A percentile compares a stretch with the other conserved stretches of the same genome.
Conservation (phyloP, 345 rosid species). For the Draba incana region DNA sequence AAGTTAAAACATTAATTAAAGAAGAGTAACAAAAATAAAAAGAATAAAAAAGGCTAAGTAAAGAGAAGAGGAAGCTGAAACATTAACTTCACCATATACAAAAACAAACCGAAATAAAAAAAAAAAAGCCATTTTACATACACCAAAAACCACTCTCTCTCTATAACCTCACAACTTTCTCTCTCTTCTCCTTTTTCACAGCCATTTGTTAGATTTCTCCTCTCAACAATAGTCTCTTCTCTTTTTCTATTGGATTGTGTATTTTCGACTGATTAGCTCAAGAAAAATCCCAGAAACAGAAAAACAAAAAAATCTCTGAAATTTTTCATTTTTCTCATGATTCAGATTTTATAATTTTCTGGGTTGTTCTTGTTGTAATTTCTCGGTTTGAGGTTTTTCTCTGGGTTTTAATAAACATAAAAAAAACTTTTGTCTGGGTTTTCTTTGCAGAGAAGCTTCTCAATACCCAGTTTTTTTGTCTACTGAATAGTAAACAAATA, state of each 20-base stretch:
- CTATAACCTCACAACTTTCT: slow-evolving; percentile 38
- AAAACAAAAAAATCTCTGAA: slow-evolving; percentile 8
- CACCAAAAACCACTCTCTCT: slow-evolving; percentile 19
- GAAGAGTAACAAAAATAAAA: background rate
- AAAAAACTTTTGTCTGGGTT: slow-evolving; percentile 44
- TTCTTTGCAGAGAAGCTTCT: slow-evolving; percentile 47
- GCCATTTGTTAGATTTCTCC: slow-evolving; percentile 80
- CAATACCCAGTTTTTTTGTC: slow-evolving; percentile 28
- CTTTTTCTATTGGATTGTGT: slow-evolving; percentile 54
- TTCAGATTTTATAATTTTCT: slow-evolving; percentile 27
- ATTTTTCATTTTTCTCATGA: slow-evolving; percentile 14
- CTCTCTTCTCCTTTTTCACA: slow-evolving; percentile 46
- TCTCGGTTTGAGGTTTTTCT: slow-evolving; percentile 15
- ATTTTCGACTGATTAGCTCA: slow-evolving; percentile 49
- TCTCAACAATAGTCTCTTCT: slow-evolving; percentile 42
- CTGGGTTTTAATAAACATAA: background rate
- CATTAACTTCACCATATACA: slow-evolving; percentile 31
- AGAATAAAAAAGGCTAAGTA: slow-evolving; percentile 22
- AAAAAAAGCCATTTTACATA: slow-evolving; percentile 24
- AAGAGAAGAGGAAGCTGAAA: slow-evolving; percentile 41
- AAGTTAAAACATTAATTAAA: background rate
- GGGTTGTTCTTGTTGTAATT: slow-evolving; percentile 31
- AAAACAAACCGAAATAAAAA: slow-evolving; percentile 8
- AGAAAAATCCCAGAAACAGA: slow-evolving; percentile 35
- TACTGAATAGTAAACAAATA: slow-evolving; percentile 37